Evolutionary conservation across 257 asterid genomes (phyloP), one percentile per base, ranked within the genome.

Genomic region (Handroanthus guayacan): DNA sequence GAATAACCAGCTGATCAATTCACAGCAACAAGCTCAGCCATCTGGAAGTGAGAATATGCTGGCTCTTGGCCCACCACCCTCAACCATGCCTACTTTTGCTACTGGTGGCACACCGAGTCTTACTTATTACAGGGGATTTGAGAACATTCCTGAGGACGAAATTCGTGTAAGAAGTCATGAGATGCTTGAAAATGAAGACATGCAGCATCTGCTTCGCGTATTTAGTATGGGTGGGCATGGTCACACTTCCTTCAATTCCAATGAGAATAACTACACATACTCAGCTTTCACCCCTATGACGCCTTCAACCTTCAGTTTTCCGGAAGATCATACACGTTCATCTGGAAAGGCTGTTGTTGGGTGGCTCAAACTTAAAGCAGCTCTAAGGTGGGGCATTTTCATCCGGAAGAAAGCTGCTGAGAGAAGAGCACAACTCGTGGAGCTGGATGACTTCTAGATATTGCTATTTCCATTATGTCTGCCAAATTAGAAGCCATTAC

Each of bases 331-430:
- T 11, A 57, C 90, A 5, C 97, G 96, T 58, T 72, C 97, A 36
- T 89, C 97, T 56, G 99, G 99, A n/a, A 94, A 92, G 84, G 99
- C 99, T 62, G 97, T 92, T 76, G 94, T 94, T 11, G 99, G 99
- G 48, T 94, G 99, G 99, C 95, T 94, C 36, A 94, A 94, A 75
- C 97, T 94, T 37, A 94, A 94, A 88, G 97, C 97, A 45, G 97
- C 97, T 75, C 80, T 94, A 71, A 87, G 99, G 85, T 94, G 99
- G 99, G 97, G 99, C 36, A 92, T 94, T 78, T 94, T 94, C 69
- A 85, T 88, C 71, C 84, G 99, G 86, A 94, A 92, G 87, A 87
- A 90, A 83, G 99, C 97, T 65, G 97, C 99, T 12, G 97, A 94
- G 90, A 87, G 97, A 84, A 87, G 96, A 82, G 97, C 99, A 58